These are phyloP conservation scores for Botrytis cinerea DNA, from an alignment of 2,329 filamentous ascomycete genomes.

Conservation along the genomic window DNA sequence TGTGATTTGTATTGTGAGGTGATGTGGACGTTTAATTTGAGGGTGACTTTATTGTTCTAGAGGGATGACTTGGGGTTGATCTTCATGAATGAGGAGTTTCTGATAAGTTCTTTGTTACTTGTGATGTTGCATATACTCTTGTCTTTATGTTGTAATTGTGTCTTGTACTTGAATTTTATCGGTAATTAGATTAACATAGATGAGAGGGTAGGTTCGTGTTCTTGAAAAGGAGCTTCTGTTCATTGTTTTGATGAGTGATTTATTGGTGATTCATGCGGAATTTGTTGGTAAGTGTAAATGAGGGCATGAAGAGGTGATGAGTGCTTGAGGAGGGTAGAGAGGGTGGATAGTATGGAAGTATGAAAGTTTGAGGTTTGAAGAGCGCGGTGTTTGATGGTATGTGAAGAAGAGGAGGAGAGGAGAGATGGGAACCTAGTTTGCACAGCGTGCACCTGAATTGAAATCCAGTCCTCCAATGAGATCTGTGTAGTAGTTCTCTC, in stretches of 20 bases:
- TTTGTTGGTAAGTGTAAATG: too few species aligned
- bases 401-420: too few species aligned
- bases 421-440: not conserved
- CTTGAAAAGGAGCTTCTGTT: not conserved
- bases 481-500: too few species aligned
- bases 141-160: accelerated
- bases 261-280: too few species aligned
- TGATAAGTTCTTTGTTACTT: not conserved
- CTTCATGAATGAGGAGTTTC: not conserved
- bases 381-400: too few species aligned
- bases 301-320: too few species aligned
- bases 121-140: not conserved
- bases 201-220: not conserved
- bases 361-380: too few species aligned
- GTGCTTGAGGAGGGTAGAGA: too few species aligned
- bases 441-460: not conserved
- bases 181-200: not conserved
- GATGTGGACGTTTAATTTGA: not conserved
- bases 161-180: not conserved
- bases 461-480: not conserved
- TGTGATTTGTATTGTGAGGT: not conserved
- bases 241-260: too few species aligned
- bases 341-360: too few species aligned
- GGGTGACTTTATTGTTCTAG: not conserved
- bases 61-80: not conserved